Percentiles rank a stretch among this genome's conserved stretches.
phyloP scores from a whole-genome alignment of 2,329 filamentous ascomycete genomes.

The Pseudocercospora cruenta region DNA sequence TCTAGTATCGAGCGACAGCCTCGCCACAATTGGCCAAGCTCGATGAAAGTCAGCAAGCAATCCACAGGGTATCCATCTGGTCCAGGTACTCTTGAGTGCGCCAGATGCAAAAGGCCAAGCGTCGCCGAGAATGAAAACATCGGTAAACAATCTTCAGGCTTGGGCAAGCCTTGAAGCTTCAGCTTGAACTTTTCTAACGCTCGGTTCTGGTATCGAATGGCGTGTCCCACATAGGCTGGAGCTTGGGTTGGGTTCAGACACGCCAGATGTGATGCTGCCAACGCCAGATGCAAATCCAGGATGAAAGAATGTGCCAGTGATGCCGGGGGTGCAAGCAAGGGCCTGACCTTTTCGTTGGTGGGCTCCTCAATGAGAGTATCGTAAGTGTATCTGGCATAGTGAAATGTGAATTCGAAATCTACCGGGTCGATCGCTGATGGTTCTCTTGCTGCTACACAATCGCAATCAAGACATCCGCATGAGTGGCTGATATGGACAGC shows the following conservation, averaged over 20 bases:
- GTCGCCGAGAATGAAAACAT: slow-evolving; percentile 15
- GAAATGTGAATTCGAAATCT: slow-evolving; percentile 12
- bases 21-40: slow-evolving; percentile 3
- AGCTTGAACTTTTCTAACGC: slow-evolving; percentile 9
- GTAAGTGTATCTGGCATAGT: slow-evolving; percentile 17
- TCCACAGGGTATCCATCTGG: background rate
- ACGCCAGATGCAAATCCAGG: slow-evolving; percentile 14
- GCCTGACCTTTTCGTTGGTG: slow-evolving; percentile 4
- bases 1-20: slow-evolving; percentile 1
- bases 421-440: background rate
- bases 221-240: slow-evolving; percentile 2
- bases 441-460: background rate
- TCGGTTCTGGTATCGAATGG: slow-evolving; percentile 16
- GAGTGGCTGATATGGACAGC: background rate
- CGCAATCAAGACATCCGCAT: slow-evolving; percentile 10
- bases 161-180: slow-evolving; percentile 1
- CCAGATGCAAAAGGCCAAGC: slow-evolving; percentile 3
- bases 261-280: slow-evolving; percentile 14
- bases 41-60: background rate
- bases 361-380: slow-evolving; percentile 12
- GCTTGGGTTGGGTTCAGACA: background rate
- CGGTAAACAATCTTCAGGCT: slow-evolving; percentile 6
- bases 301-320: slow-evolving; percentile 14
- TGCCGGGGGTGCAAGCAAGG: slow-evolving; percentile 9
- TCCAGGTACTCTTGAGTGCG: background rate